A percentile compares a stretch with the other conserved stretches of the same genome.
phyloP scores from a whole-genome alignment of 129 eudicot genomes.

The Arctium lappa region DNA sequence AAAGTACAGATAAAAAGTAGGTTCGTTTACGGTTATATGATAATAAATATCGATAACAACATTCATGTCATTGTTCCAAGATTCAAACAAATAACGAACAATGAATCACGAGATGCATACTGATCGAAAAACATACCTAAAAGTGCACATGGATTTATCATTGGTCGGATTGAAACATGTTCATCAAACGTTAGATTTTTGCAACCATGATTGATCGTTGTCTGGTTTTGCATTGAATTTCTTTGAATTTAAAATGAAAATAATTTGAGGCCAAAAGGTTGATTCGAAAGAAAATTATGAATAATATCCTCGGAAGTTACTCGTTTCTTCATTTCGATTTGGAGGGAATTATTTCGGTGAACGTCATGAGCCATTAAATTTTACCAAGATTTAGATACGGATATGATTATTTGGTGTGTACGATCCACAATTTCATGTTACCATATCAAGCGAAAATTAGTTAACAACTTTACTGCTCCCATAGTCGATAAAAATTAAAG shows the following conservation, averaged over 20 bases:
- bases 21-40: neutral
- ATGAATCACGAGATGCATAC: neutral
- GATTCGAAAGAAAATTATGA: neutral
- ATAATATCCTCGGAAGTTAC: neutral
- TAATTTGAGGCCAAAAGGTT: neutral
- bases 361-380: neutral
- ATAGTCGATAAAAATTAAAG: neutral
- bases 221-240: neutral
- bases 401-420: neutral
- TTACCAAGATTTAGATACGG: neutral
- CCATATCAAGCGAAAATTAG: neutral
- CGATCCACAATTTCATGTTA: constrained; percentile 8
- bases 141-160: neutral
- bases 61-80: neutral
- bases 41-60: neutral
- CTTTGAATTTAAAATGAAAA: neutral
- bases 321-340: neutral
- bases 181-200: neutral
- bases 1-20: neutral
- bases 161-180: neutral
- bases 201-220: neutral
- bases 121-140: neutral
- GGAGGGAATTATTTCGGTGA: neutral
- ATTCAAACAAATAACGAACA: neutral
- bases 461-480: neutral